Evolutionary conservation across 306 rosid species (phyloP), one percentile per base, ranked within the genome.

Genomic region (Ormosia emarginata): DNA sequence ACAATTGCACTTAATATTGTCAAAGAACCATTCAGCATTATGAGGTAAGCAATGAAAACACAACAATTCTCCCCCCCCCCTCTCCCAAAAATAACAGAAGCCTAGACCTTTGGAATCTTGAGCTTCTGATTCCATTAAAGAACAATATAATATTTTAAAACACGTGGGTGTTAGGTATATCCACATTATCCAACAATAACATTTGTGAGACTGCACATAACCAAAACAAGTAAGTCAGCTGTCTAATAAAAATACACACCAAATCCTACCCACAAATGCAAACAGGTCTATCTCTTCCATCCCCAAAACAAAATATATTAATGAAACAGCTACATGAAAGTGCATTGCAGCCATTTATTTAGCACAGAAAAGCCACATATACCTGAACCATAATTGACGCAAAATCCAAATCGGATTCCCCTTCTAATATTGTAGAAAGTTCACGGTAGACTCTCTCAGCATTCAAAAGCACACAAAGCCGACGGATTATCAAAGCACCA

Each of bases 301-400:
- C 79, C 74, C 46, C 75, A 10, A 9, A 81, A 37, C 67, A 63
- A 56, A 43, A 14, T 56, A 46, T 46, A 79, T 58, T 46, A 59
- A 70, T 17, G 15, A 71, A 79, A 49, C 17, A 49, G 6, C 5
- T 49, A 49, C 12, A 49, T 49, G 14, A 49, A 69, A 41, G 74
- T 44, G 64, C 79, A 72, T 30, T 34, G 78, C 46, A 73, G 46
- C 37, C 36, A 52, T 14, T 56, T 36, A 65, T 36, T 66, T 34
- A 78, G 76, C 71, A 43, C 53, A 46, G 73, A 84, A 56, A 84
- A 78, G 66, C 83, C 73, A 79, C 79, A 79, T 73, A 82, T 56
- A 76, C 99, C 98, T 96, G 98, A 89, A 96, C 99, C 97, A 96
- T 92, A 75, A 83, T 81, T 83, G 95, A 92, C 46, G 99, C 98